These are phyloP conservation scores for Cytidiella melzeri DNA, from an alignment of 768 basidiomycete species.

Conservation along the genomic window DNA sequence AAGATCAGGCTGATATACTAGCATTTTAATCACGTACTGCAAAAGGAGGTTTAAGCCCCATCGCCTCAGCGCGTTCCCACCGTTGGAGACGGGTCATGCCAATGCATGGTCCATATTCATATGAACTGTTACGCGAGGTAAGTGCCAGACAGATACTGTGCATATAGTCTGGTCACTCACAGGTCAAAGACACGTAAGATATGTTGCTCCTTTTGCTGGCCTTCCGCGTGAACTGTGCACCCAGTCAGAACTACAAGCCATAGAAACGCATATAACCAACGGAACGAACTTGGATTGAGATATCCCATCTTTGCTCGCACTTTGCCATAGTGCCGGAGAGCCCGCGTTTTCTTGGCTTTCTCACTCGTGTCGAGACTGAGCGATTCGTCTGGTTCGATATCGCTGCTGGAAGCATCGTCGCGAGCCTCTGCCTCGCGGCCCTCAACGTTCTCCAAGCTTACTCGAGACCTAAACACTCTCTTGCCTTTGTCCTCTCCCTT, in stretches of 20 bases:
- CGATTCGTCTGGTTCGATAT: conserved; percentile 13
- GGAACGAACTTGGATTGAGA: conserved; percentile 52
- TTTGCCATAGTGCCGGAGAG: conserved; percentile 42
- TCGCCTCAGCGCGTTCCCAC: conserved; percentile 76
- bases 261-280: neutral
- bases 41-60: conserved; percentile 74
- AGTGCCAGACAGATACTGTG: too few relatives aligned
- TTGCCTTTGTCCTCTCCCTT: neutral
- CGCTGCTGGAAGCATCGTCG: neutral
- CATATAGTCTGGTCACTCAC: conserved; percentile 37
- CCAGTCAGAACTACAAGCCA: neutral
- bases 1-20: too few relatives aligned
- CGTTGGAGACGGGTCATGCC: conserved; percentile 78
- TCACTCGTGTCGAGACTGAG: conserved; percentile 30
- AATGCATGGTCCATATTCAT: conserved; percentile 76
- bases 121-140: conserved; percentile 39
- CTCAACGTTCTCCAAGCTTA: conserved; percentile 10
- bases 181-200: conserved; percentile 79
- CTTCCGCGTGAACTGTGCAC: conserved; percentile 57
- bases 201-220: conserved; percentile 56
- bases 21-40: conserved; percentile 72
- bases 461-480: conserved; percentile 7
- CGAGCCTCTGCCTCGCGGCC: neutral
- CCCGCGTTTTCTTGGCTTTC: conserved; percentile 44
- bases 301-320: conserved; percentile 50